Percentiles rank a stretch among this genome's conserved stretches.
Conservation (phyloP, 257 asterid species). For the Solanum lycopersicoides region DNA sequence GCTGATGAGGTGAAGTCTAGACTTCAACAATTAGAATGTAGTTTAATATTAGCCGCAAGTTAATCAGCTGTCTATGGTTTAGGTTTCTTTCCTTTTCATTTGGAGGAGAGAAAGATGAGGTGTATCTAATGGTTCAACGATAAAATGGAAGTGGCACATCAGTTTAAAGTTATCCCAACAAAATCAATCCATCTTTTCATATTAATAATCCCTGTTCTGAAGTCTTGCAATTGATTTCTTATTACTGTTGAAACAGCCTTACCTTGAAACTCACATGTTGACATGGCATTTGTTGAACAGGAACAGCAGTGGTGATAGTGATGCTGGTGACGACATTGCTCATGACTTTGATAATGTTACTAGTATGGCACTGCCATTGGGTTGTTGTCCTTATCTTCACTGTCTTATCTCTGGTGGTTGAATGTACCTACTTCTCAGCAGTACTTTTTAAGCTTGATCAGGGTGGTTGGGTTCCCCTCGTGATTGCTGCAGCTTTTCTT, state of each 20-base stretch:
- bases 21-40: background rate
- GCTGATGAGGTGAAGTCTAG: background rate
- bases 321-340: conserved; percentile 93
- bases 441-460: conserved; percentile 79
- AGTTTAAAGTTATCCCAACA: background rate
- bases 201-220: background rate
- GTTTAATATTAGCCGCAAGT: background rate
- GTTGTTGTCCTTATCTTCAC: conserved; percentile 70
- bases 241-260: background rate
- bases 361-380: conserved; percentile 99
- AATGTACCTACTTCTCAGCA: conserved; percentile 83
- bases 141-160: background rate
- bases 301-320: conserved; percentile 91
- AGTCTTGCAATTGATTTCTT: background rate
- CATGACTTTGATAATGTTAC: conserved; percentile 79
- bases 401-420: conserved; percentile 63
- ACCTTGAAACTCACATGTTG: background rate
- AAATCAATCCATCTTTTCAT: background rate
- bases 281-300: conserved; percentile 24
- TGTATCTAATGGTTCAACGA: background rate
- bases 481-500: conserved; percentile 80
- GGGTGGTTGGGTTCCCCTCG: conserved; percentile 99
- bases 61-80: background rate
- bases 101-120: background rate
- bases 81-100: background rate